A percentile compares a stretch with the other conserved stretches of the same genome.
These are phyloP conservation scores for Diutina siamensis DNA, from an alignment of 1,139 yeast genomes.

Conservation along the genomic window DNA sequence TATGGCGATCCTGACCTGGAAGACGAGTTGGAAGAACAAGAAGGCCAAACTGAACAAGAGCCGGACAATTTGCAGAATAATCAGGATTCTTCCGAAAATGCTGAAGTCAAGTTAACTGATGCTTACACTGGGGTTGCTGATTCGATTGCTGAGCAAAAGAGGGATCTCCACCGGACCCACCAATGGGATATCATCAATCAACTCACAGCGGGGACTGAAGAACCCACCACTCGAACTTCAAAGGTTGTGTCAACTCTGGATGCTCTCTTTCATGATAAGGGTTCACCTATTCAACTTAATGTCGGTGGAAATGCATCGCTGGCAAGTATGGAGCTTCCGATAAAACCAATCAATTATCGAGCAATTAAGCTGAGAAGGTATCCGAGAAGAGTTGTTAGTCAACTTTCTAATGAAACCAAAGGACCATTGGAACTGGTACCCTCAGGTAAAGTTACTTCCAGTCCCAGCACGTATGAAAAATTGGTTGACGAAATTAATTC, in stretches of 20 bases:
- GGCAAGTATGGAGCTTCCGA: not conserved
- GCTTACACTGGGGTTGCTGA: constrained; percentile 1
- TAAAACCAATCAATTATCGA: not conserved
- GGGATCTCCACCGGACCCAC: not conserved
- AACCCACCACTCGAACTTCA: not conserved
- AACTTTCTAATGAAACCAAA: not conserved
- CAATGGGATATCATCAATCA: not conserved
- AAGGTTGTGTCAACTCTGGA: not conserved
- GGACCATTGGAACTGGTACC: not conserved
- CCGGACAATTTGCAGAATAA: constrained; percentile 7
- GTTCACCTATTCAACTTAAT: not conserved
- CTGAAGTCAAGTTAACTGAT: constrained; percentile 9
- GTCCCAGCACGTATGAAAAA: not conserved
- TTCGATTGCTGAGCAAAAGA: not conserved
- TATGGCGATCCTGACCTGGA: constrained; percentile 14
- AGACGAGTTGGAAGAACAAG: constrained; percentile 10
- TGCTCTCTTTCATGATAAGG: constrained; percentile 1
- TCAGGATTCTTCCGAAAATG: constrained; percentile 7
- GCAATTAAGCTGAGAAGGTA: not conserved
- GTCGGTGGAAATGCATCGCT: not conserved
- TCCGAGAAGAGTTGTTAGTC: not conserved
- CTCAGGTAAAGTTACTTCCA: not conserved
- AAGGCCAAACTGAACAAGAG: constrained; percentile 8
- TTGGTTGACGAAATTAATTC: constrained; percentile 4
- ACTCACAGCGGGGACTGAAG: not conserved